Conservation (phyloP, 345 rosid genomes). For the Gossypium raimondii region DNA sequence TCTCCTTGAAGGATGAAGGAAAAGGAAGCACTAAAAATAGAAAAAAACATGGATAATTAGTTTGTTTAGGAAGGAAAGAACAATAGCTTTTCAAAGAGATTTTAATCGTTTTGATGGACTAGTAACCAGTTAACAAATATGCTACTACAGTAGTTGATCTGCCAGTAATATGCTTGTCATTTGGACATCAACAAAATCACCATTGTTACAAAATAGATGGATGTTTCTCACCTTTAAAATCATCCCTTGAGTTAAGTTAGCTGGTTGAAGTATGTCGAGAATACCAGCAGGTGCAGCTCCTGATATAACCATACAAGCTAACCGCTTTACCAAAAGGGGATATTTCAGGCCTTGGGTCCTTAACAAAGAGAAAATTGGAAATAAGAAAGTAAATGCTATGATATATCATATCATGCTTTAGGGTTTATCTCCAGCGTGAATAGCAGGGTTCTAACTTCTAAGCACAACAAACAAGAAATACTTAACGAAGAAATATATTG, state of each 20-base stretch:
- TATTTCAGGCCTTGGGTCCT: conserved; percentile 73
- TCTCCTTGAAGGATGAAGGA: neutral
- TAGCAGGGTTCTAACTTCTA: neutral
- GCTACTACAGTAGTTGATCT: neutral
- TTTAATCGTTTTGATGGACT: neutral
- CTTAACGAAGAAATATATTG: neutral
- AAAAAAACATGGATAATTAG: neutral
- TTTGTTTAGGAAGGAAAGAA: neutral
- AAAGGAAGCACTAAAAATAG: neutral
- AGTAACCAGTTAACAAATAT: neutral
- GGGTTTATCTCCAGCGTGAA: neutral
- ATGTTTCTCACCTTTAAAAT: conserved; percentile 44
- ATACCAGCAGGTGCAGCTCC: conserved; percentile 47
- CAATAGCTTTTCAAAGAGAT: neutral
- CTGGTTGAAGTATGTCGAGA: conserved; percentile 71
- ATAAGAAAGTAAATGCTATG: conserved; percentile 9
- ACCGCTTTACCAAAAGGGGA: conserved; percentile 77
- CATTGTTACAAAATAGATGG: neutral
- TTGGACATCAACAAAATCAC: neutral
- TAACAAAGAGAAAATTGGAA: conserved; percentile 14
- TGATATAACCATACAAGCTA: conserved; percentile 70
- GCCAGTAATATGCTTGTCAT: neutral
- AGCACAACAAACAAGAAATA: neutral
- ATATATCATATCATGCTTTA: neutral
- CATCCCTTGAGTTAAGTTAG: conserved; percentile 48